phyloP scores from a whole-genome alignment of 2,329 filamentous ascomycete genomes.

The Alternaria alternata region DNA sequence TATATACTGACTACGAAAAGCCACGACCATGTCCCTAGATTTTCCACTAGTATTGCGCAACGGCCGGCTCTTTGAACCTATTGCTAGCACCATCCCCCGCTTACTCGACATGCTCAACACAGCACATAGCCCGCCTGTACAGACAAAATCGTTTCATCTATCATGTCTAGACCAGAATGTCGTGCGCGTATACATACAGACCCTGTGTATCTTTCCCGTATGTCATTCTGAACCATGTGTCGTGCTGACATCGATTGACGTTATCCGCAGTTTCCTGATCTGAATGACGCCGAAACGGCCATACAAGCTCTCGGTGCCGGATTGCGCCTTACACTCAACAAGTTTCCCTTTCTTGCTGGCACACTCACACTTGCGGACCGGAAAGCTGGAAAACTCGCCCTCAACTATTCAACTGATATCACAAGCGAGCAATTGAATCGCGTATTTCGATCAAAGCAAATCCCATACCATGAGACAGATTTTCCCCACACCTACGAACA shows the following conservation, averaged over 20 bases:
- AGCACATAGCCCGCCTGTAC: constrained; percentile 25
- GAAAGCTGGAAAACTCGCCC: constrained; percentile 34
- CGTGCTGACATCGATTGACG: not conserved
- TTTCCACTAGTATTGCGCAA: constrained; percentile 29
- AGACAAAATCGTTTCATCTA: constrained; percentile 37
- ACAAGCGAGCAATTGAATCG: constrained; percentile 24
- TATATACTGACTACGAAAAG: constrained; percentile 33
- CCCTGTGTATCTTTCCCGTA: constrained; percentile 42
- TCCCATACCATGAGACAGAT: constrained; percentile 21
- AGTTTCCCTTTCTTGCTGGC: constrained; percentile 44
- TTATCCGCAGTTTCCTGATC: constrained; percentile 35
- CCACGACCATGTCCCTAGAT: constrained; percentile 30
- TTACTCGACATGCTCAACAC: constrained; percentile 39
- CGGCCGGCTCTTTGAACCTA: constrained; percentile 22
- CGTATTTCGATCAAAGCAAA: constrained; percentile 33
- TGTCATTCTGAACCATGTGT: not conserved
- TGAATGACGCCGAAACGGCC: constrained; percentile 36
- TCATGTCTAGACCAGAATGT: constrained; percentile 43
- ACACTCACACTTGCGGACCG: constrained; percentile 36
- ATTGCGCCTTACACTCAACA: constrained; percentile 33
- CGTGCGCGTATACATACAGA: constrained; percentile 44
- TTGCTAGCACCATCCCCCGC: constrained; percentile 27
- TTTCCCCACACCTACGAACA: constrained; percentile 39
- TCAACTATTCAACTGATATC: constrained; percentile 36
- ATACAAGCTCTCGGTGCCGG: constrained; percentile 35